phyloP scores from a whole-genome alignment of 2,329 filamentous ascomycete genomes.

The Fusarium illudens region DNA sequence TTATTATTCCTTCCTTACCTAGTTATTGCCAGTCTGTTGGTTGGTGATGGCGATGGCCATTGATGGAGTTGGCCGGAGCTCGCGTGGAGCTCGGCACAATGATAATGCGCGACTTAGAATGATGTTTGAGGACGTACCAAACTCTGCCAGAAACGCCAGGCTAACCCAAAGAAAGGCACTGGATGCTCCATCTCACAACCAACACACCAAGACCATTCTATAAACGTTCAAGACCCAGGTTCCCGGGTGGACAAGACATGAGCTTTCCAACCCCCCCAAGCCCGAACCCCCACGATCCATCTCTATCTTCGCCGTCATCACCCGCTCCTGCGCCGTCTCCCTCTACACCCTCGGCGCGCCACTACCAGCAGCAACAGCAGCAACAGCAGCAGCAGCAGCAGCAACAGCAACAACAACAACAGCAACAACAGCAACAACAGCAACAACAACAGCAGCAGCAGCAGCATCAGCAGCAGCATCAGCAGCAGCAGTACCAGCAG shows the following conservation, averaged over 20 bases:
- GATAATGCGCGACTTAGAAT: slow-evolving; percentile 26
- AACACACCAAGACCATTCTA: slow-evolving; percentile 37
- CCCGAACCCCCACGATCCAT: slow-evolving; percentile 38
- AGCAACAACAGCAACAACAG: slow-evolving; percentile 28
- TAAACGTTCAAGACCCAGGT: slow-evolving; percentile 37
- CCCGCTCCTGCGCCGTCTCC: slow-evolving; percentile 24
- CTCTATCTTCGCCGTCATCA: slow-evolving; percentile 32
- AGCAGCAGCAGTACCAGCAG: slow-evolving; percentile 31
- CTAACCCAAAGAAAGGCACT: slow-evolving; percentile 41
- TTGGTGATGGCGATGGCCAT: neutral
- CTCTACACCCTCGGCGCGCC: slow-evolving; percentile 36
- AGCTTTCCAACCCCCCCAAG: slow-evolving; percentile 45
- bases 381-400: slow-evolving; percentile 31
- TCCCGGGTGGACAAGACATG: slow-evolving; percentile 42
- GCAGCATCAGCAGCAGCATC: slow-evolving; percentile 36
- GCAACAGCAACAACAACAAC: slow-evolving; percentile 27
- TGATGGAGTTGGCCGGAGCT: neutral
- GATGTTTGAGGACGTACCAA: slow-evolving; percentile 8
- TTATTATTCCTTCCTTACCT: neutral
- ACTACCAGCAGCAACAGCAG: slow-evolving; percentile 41
- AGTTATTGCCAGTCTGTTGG: neutral
- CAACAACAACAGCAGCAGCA: slow-evolving; percentile 23
- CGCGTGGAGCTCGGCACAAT: slow-evolving; percentile 16
- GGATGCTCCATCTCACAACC: slow-evolving; percentile 30
- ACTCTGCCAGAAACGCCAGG: slow-evolving; percentile 25